phyloP scores from a whole-genome alignment of 257 asterid genomes.

The Gardenia jasminoides region DNA sequence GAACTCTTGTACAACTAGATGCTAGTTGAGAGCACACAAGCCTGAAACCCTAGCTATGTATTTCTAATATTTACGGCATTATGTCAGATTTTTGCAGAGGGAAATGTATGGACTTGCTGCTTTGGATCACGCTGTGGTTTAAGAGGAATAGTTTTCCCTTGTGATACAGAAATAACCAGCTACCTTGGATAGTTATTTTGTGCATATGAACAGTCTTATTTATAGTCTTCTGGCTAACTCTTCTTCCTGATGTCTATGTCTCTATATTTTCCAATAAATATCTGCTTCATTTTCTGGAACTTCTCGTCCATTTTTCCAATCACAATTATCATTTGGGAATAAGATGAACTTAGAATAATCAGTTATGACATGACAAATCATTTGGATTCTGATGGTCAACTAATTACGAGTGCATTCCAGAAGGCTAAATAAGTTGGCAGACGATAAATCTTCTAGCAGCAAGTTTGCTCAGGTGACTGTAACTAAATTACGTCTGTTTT shows the following conservation, averaged over 20 bases:
- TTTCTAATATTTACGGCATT: too few relatives aligned
- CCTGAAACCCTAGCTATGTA: not conserved
- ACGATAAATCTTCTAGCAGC: not conserved
- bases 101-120: not conserved
- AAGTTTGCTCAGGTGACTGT: not conserved
- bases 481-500: not conserved
- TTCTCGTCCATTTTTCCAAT: not conserved
- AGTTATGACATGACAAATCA: not conserved
- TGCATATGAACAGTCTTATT: not conserved
- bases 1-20: too few relatives aligned
- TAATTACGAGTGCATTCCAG: not conserved
- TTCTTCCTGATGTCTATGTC: too few relatives aligned
- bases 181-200: not conserved
- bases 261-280: not conserved
- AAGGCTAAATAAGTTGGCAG: not conserved
- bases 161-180: not conserved
- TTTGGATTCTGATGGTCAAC: too few relatives aligned
- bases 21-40: not conserved
- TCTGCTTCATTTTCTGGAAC: not conserved
- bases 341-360: too few relatives aligned
- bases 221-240: not conserved
- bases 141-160: not conserved
- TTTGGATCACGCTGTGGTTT: not conserved
- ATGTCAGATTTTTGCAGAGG: not conserved
- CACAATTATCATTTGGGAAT: not conserved